Evolutionary conservation across 768 basidiomycete genomes (phyloP).

Genomic region (Termitomyces sp.): DNA sequence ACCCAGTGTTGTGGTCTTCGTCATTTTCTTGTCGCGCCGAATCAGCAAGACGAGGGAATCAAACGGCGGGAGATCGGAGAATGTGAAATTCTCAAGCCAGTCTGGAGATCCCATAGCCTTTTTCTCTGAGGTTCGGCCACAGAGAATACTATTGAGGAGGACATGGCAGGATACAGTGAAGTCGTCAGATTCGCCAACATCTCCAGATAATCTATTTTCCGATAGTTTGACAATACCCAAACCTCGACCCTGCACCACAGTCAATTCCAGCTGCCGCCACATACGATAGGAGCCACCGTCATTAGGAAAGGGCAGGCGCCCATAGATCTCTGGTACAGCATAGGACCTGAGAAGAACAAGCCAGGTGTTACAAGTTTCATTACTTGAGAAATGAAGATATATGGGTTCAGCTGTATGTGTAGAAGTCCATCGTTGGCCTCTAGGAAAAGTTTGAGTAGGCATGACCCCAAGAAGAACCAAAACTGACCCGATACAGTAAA

Average conservation of each 20-base stretch:
- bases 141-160: conserved; percentile 61
- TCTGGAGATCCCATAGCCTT: conserved; percentile 64
- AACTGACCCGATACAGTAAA: conserved; percentile 59
- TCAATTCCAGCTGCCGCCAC: conserved; percentile 80
- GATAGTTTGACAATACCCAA: conserved; percentile 51
- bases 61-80: conserved; percentile 78
- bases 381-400: conserved; percentile 68
- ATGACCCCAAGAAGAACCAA: neutral
- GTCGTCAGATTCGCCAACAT: conserved; percentile 49
- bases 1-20: conserved; percentile 57
- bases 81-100: conserved; percentile 80
- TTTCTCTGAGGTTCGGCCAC: conserved; percentile 73
- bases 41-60: conserved; percentile 65
- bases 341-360: conserved; percentile 77
- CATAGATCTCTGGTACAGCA: conserved; percentile 78
- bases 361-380: conserved; percentile 71
- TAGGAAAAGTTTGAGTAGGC: conserved; percentile 21
- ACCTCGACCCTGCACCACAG: conserved; percentile 71
- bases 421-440: conserved; percentile 61
- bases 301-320: conserved; percentile 45
- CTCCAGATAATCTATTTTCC: conserved; percentile 29
- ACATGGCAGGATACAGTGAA: conserved; percentile 78
- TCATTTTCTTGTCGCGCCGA: conserved; percentile 64
- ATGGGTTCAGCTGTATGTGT: conserved; percentile 56
- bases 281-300: conserved; percentile 82